Evolutionary conservation across 1,284 basidiomycete species (phyloP).

Genomic region (Fomitopsis betulina): DNA sequence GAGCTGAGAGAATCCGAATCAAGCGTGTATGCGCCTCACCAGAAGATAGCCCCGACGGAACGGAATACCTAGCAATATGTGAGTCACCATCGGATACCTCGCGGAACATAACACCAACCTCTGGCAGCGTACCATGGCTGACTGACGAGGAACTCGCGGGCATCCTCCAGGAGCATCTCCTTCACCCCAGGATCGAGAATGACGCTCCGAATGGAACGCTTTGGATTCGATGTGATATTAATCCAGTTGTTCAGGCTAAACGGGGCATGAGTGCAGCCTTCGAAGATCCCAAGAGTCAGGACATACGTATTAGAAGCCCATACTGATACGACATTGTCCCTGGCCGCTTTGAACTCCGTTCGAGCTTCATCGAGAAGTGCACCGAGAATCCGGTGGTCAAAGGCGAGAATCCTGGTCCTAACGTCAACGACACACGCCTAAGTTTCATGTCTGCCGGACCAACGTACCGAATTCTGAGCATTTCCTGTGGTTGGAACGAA

Average conservation of each 20-base stretch:
- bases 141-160: conserved; percentile 59
- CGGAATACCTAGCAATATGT: conserved; percentile 39
- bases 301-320: background rate
- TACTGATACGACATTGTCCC: background rate
- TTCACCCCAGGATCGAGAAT: conserved; percentile 64
- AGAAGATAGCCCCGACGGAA: conserved; percentile 71
- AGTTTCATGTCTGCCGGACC: background rate
- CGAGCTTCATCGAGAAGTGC: background rate
- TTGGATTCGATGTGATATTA: conserved; percentile 51
- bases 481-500: background rate
- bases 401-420: background rate
- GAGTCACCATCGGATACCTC: background rate
- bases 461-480: background rate
- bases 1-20: background rate
- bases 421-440: no score
- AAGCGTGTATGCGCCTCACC: conserved; percentile 29
- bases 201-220: conserved; percentile 60
- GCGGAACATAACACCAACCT: conserved; percentile 25
- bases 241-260: conserved; percentile 37
- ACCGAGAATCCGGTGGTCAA: background rate
- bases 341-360: background rate
- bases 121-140: conserved; percentile 66
- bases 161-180: conserved; percentile 60
- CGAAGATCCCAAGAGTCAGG: background rate
- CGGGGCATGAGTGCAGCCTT: conserved; percentile 17